Base-by-base conservation (phyloP, 2,329 filamentous ascomycete species). In the Phyllosticta citrichinensis region DNA sequence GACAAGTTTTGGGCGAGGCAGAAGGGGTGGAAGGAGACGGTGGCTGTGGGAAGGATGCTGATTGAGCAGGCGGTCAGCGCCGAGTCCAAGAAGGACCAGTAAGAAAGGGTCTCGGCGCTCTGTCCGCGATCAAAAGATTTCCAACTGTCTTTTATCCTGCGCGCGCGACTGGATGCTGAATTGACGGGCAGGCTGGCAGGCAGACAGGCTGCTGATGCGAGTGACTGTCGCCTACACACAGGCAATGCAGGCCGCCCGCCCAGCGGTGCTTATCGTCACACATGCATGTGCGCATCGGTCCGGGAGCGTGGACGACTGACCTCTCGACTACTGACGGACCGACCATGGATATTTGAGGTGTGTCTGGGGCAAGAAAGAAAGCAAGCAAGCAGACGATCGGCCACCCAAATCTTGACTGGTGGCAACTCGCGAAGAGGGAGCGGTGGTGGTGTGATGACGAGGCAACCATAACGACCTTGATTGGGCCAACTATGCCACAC, bases 1-100 rank as follows among this genome's bases (percentile, higher is more conserved):
- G 73, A 77, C 35, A 73, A 74, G 59, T 85, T 85, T 64, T 85
- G 82, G 82, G 70, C 70, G 1, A 70, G 78, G 33, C 79, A 81
- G 67, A 72, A 71, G 63, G 75, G 76, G 9, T 80, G 79, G 74
- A 72, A 71, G 55, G 80, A 83, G 68, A 77, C 75, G n/a, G 77
- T 75, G 6, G 72, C 77, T 61, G 76, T 82, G 20, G 82, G 81
- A 22, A 75, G 72, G 62, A 73, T 72, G 5, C 70, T 82, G 62
- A 83, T 84, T 69, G 76, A 79, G 59, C 65, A 61, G 61, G 73
- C 71, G 56, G 67, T 67, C 64, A 62, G 63, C 12, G 60, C 64
- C n/a, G 72, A 75, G 66, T 65, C 62, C 35, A 76, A 76, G 66
- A 77, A 77, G 67, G 59, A 60, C 19, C 58, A 62, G 61, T 64